Evolutionary conservation across 2,329 filamentous ascomycete species (phyloP), one percentile per base, ranked within the genome.

Genomic region (Cladosporium sp.): DNA sequence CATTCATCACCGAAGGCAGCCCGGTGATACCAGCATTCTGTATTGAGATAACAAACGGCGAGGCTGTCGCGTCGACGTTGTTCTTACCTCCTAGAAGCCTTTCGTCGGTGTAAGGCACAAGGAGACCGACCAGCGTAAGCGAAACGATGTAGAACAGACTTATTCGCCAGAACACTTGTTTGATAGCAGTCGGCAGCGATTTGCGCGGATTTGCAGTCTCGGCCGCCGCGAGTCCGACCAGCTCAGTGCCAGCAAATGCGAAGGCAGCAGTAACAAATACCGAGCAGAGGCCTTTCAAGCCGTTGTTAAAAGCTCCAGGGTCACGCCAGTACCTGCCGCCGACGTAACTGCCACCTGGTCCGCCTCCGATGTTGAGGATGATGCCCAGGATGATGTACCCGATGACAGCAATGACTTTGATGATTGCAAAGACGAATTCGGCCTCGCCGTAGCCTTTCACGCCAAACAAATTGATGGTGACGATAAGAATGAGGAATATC

Each of bases 371-470:
- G 73, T 87, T 82, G 71, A 88, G 82, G 64, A 88, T 76, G 63
- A 89, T 86, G 53, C 84, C 86, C 28, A 89, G 77, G 69, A 90
- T 82, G 73, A 90, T 89, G 74, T 90, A 89, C 5, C 87, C 88
- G 11, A 84, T 78, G 71, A 84, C 83, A 54, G 87, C 75, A 21
- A 74, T 65, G 49, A 78, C 71, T 66, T 78, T 77, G 71, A 76
- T 70, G 66, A 76, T 74, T n/a, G 72, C 68, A 49, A 77, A 72
- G 48, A 77, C 64, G 67, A 77, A 78, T 49, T 78, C 76, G 11
- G 72, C 73, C 62, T 77, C 76, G 46, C 75, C 75, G 53, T 76
- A 78, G 16, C 74, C 75, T 39, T 69, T 69, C 30, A 77, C 74
- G 14, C 75, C 75, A 60, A 76, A 75, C 30, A 76, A 58, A 39